Percentiles rank a stretch among this genome's conserved stretches.
Evolutionary conservation across 2,329 filamentous ascomycete genomes (phyloP).

Genomic region (Purpureocillium lavendulum): DNA sequence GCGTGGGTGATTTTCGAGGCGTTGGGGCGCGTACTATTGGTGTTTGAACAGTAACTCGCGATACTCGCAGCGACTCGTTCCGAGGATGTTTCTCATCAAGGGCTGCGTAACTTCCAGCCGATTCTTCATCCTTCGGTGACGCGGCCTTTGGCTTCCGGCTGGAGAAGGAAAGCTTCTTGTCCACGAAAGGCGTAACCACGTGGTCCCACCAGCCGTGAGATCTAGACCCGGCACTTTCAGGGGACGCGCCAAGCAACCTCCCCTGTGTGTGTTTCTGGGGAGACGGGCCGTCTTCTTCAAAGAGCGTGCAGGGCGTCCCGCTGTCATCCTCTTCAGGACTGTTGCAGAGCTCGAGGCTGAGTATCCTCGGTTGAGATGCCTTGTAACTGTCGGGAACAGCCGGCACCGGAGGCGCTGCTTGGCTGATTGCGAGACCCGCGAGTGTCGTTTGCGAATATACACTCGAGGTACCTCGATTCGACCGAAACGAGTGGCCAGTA

Average conservation of each 20-base stretch:
- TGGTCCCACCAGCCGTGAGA: conserved; percentile 73
- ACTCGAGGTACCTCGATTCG: conserved; percentile 43
- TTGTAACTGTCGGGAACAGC: conserved; percentile 39
- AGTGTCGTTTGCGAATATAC: conserved; percentile 51
- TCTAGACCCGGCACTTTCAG: conserved; percentile 44
- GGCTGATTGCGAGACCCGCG: conserved; percentile 17
- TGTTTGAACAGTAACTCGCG: conserved; percentile 14
- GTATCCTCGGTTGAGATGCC: conserved; percentile 21
- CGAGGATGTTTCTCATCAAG: conserved; percentile 9
- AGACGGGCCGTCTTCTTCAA: conserved; percentile 57
- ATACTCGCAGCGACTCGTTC: conserved; percentile 10
- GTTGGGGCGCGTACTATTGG: conserved; percentile 28
- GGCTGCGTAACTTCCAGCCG: conserved; percentile 25
- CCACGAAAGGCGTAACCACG: conserved; percentile 60
- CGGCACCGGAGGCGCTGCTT: conserved; percentile 51
- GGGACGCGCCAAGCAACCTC: conserved; percentile 26
- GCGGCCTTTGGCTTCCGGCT: conserved; percentile 24
- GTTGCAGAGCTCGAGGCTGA: conserved; percentile 24
- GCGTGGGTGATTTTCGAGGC: conserved; percentile 24
- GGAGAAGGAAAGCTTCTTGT: conserved; percentile 35
- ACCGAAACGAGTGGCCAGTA: conserved; percentile 31
- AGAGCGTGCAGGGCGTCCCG: conserved; percentile 55
- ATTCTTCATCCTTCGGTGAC: conserved; percentile 21
- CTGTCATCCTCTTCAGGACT: conserved; percentile 39
- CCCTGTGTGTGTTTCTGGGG: conserved; percentile 28